Evolutionary conservation across 805 yeast species (phyloP).

Genomic region (Vanderwaltozyma yarrowii): DNA sequence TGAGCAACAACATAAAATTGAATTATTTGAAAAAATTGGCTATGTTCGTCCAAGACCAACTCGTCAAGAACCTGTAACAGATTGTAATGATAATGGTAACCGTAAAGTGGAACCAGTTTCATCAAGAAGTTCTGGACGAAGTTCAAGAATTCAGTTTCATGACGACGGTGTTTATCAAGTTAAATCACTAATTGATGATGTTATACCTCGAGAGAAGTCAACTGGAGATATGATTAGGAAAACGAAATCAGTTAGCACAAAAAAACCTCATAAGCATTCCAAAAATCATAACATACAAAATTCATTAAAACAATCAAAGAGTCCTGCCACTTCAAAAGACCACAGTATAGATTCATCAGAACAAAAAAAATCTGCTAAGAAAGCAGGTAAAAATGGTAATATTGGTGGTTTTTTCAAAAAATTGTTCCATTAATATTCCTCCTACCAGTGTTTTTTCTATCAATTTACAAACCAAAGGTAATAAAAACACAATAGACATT

Average conservation of each 20-base stretch:
- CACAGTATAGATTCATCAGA: background rate
- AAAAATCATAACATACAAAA: too few species aligned
- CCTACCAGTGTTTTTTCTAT: background rate
- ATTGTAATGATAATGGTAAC: constrained; percentile 6
- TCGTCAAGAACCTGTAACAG: constrained; percentile 9
- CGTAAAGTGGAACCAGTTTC: constrained; percentile 7
- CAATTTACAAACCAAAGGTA: too few species aligned
- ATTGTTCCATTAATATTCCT: background rate
- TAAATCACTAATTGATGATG: constrained; percentile 21
- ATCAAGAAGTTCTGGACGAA: constrained; percentile 14
- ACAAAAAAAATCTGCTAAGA: background rate
- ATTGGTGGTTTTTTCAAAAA: constrained; percentile 1
- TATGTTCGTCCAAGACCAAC: constrained; percentile 22
- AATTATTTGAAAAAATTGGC: constrained; percentile 21
- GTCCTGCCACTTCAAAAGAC: background rate
- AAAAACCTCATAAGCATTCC: background rate
- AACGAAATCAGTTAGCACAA: constrained; percentile 12
- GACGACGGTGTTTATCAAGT: constrained; percentile 24
- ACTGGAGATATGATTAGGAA: constrained; percentile 11
- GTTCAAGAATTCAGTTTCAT: constrained; percentile 22
- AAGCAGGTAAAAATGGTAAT: background rate
- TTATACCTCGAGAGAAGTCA: background rate
- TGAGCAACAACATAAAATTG: constrained; percentile 16
- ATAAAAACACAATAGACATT: too few species aligned
- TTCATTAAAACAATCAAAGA: background rate